phyloP scores from a whole-genome alignment of 345 rosid species.

The Boechera divaricarpa region DNA sequence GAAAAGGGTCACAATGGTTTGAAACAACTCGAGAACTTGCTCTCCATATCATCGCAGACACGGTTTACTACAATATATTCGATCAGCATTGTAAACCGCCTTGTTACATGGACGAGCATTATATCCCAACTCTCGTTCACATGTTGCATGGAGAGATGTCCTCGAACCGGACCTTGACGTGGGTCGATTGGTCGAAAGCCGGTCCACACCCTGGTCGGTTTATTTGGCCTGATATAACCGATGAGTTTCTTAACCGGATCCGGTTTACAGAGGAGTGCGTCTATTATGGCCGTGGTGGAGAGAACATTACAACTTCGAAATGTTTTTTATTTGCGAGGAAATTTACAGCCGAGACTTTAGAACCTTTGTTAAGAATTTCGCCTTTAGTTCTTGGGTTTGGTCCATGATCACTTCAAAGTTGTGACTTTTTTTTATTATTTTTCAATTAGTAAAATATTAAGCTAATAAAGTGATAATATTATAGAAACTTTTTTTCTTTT shows the following conservation, averaged over 20 bases:
- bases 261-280: constrained; percentile 52
- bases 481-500: too few relatives aligned
- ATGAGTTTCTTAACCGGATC: constrained; percentile 58
- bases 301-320: constrained; percentile 22
- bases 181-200: constrained; percentile 72
- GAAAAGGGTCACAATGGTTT: constrained; percentile 92
- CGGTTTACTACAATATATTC: constrained; percentile 53
- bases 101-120: constrained; percentile 82
- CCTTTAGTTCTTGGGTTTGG: constrained; percentile 61
- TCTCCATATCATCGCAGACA: constrained; percentile 51
- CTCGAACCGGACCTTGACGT: constrained; percentile 63
- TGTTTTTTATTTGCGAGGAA: constrained; percentile 76
- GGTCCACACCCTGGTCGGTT: constrained; percentile 73
- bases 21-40: constrained; percentile 64
- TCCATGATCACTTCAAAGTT: constrained; percentile 34
- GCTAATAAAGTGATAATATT: not conserved
- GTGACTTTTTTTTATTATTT: not conserved
- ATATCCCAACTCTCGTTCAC: constrained; percentile 63
- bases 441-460: constrained; percentile 16
- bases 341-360: constrained; percentile 56
- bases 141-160: constrained; percentile 44
- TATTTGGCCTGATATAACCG: constrained; percentile 51
- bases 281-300: constrained; percentile 50
- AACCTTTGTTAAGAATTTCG: constrained; percentile 59
- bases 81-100: constrained; percentile 51